Base-by-base conservation (phyloP, 345 rosid genomes). In the Murraya paniculata region DNA sequence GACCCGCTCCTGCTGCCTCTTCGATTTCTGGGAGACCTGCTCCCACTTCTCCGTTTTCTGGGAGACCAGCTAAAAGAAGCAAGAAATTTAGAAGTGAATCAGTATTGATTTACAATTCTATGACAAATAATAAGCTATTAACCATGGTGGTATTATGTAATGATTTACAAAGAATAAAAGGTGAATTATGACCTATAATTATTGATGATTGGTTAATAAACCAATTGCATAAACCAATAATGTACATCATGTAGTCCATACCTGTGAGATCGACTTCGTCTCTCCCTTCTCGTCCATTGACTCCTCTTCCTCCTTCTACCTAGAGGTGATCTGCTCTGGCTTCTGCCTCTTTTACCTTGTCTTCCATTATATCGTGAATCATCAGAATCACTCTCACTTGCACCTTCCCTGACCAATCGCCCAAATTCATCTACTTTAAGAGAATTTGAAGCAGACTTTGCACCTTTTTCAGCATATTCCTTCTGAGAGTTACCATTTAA, bases 371-470 rank as follows among this genome's bases (percentile, higher is more conserved):
- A 53, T 39, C 1, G 70, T 36, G 71, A 82, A 81, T 89, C 90
- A 72, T 91, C 90, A 27, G 90, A 86, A 53, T 91, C 91, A 79
- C 91, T 89, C 33, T 88, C 92, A 84, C 88, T 89, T 64, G 66
- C 87, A 82, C 83, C 89, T 77, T 91, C 78, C 76, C 87, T 84
- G 65, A 84, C 74, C 79, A 88, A 77, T 78, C 94, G 87, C 73
- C 94, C 92, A 85, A 88, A 91, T 76, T 83, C 78, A 80, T 91
- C 92, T 56, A 87, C 84, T 82, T 85, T 85, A 24, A 21, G 75
- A n/a, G 80, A 71, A 85, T 79, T 73, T 72, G 83, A 67, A 79
- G 77, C 75, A 62, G 75, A 68, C n/a, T 67, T 80, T 69, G 68
- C 16, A 48, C 68, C 73, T 80, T 82, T 75, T 62, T 77, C 82